These are phyloP conservation scores for Citrullus amarus DNA, from an alignment of 306 rosid genomes.

Conservation along the genomic window DNA sequence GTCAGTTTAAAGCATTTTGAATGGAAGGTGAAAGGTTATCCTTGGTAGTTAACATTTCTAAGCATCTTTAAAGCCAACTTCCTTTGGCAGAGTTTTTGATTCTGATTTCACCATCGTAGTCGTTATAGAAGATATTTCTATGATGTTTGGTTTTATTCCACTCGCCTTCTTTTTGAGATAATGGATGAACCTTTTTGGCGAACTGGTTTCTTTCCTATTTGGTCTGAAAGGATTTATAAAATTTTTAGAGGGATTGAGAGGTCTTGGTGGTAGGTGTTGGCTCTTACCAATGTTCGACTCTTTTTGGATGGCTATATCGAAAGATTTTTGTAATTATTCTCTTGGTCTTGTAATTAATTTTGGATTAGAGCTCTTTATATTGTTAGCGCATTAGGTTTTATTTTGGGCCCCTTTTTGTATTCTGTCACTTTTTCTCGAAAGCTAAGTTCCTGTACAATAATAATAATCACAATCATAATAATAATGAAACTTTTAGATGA, in stretches of 20 bases:
- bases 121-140: background rate
- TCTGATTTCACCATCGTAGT: background rate
- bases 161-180: background rate
- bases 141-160: background rate
- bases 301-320: background rate
- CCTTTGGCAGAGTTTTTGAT: background rate
- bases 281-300: background rate
- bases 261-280: too few relatives aligned
- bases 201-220: too few relatives aligned
- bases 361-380: background rate
- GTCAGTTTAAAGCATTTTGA: background rate
- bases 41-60: background rate
- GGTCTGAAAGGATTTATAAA: too few relatives aligned
- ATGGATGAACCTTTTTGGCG: background rate
- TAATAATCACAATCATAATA: too few relatives aligned
- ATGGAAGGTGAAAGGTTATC: background rate
- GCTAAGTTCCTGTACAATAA: background rate
- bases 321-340: too few relatives aligned
- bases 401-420: background rate
- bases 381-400: background rate
- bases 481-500: background rate
- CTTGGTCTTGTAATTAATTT: background rate
- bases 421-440: background rate
- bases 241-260: too few relatives aligned
- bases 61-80: background rate